phyloP scores from a whole-genome alignment of 257 asterid genomes.

The Lycium ferocissimum region DNA sequence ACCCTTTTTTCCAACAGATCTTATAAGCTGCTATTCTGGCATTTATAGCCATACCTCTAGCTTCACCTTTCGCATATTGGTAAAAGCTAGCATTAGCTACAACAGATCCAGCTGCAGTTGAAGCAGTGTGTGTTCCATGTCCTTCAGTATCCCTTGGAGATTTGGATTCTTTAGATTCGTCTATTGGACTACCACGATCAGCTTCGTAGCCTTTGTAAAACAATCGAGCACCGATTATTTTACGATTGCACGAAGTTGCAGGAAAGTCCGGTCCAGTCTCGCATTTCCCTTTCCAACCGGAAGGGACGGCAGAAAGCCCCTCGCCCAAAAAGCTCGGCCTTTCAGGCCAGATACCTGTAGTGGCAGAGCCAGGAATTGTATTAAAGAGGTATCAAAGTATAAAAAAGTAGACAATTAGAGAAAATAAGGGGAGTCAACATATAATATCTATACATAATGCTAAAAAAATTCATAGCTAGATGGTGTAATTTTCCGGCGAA shows the following conservation, averaged over 20 bases:
- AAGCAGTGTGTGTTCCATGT: conserved; percentile 89
- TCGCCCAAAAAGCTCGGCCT: conserved; percentile 77
- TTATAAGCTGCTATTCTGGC: conserved; percentile 88
- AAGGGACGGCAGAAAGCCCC: conserved; percentile 67
- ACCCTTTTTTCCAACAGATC: conserved; percentile 76
- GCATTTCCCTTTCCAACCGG: conserved; percentile 77
- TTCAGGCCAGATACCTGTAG: conserved; percentile 85
- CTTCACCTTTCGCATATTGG: conserved; percentile 77
- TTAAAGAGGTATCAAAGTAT: too few species aligned
- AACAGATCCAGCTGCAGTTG: conserved; percentile 85
- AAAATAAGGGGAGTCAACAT: too few species aligned
- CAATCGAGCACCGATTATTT: conserved; percentile 78
- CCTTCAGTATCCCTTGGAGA: conserved; percentile 92
- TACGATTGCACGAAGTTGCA: conserved; percentile 58
- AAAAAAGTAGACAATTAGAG: too few species aligned
- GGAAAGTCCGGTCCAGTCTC: conserved; percentile 67
- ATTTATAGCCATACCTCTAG: conserved; percentile 86
- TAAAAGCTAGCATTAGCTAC: conserved; percentile 75
- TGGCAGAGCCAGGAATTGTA: too few species aligned
- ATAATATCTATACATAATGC: too few species aligned
- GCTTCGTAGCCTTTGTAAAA: conserved; percentile 68
- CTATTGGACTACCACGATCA: conserved; percentile 43
- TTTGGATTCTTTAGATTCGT: conserved; percentile 48
- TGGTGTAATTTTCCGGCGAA: too few species aligned
- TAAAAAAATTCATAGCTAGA: too few species aligned